Conservation (phyloP, 2,329 filamentous ascomycete genomes). For the Albophoma yamanashiensis region DNA sequence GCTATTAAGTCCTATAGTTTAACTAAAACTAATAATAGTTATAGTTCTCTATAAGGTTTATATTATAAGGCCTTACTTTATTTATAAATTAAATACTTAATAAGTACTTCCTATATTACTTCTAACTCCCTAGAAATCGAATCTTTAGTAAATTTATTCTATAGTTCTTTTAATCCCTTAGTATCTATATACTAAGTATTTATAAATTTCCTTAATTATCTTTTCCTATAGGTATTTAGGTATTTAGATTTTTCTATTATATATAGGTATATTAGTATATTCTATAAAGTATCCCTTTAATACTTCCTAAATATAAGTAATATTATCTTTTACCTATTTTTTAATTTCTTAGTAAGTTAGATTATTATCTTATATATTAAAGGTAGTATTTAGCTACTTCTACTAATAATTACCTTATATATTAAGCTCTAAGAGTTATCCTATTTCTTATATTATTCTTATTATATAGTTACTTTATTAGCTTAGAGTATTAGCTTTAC, state of each 20-base stretch:
- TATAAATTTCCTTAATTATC: not conserved
- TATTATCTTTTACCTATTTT: no score
- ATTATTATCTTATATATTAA: not conserved
- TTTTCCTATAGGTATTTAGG: not conserved
- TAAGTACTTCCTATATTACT: not conserved
- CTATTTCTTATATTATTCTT: not conserved
- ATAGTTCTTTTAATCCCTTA: not conserved
- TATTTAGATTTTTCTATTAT: no score
- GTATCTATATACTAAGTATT: not conserved
- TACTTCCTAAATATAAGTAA: no score
- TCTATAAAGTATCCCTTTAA: no score
- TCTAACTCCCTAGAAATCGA: not conserved
- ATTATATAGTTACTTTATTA: no score
- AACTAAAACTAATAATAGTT: not conserved
- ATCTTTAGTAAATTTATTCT: not conserved
- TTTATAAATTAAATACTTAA: not conserved
- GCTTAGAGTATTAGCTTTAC: not conserved
- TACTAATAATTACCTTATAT: not conserved
- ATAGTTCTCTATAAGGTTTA: not conserved
- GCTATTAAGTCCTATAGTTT: no score
- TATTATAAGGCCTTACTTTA: not conserved
- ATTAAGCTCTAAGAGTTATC: not conserved
- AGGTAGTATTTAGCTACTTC: not conserved
- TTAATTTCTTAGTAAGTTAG: not conserved
- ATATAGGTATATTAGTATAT: no score